Conservation (phyloP, 1,139 yeast species). For the Pneumocystis carinii region DNA sequence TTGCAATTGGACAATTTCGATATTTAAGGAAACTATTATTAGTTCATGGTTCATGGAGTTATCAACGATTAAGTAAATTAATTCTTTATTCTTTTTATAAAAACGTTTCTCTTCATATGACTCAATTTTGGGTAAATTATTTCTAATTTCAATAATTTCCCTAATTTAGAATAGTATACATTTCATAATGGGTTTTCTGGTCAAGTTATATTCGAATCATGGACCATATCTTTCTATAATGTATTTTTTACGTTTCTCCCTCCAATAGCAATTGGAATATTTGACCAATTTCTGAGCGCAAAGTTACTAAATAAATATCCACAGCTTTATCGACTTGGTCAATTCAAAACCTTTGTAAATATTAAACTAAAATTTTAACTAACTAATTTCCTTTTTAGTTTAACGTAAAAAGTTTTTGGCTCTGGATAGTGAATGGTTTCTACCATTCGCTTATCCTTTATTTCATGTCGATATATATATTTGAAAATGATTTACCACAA, state of each 20-base stretch:
- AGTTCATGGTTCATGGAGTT: conserved; percentile 97
- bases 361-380: neutral
- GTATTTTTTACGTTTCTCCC: conserved; percentile 93
- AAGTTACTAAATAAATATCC: conserved; percentile 82
- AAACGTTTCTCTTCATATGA: conserved; percentile 87
- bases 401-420: conserved; percentile 88
- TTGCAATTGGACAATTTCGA: conserved; percentile 90
- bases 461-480: conserved; percentile 56
- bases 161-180: conserved; percentile 34
- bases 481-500: conserved; percentile 36
- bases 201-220: conserved; percentile 88
- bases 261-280: conserved; percentile 89
- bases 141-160: neutral
- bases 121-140: conserved; percentile 64
- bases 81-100: conserved; percentile 90
- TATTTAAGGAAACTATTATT: conserved; percentile 65
- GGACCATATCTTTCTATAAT: conserved; percentile 94
- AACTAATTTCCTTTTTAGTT: conserved; percentile 25
- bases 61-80: conserved; percentile 83
- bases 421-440: conserved; percentile 92
- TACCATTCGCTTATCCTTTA: conserved; percentile 81
- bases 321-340: conserved; percentile 81
- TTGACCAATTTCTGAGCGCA: conserved; percentile 91
- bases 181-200: conserved; percentile 88
- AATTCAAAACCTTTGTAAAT: conserved; percentile 48